Conservation (phyloP, 805 yeast species). For the Jamesozyma gamospora region DNA sequence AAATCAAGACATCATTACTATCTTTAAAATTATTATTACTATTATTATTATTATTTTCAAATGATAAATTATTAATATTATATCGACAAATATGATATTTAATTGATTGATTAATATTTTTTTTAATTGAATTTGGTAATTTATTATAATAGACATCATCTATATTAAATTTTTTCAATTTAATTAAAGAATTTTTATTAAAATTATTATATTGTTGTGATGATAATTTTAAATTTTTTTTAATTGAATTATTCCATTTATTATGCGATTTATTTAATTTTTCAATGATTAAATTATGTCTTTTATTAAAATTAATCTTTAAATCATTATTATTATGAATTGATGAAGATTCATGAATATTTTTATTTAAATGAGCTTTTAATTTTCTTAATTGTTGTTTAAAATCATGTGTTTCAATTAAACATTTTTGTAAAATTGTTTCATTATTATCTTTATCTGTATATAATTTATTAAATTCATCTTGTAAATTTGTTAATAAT, state of each 20-base stretch:
- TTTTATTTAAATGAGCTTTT: slow-evolving; percentile 34
- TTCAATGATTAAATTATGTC: slow-evolving; percentile 21
- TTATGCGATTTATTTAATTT: slow-evolving; percentile 23
- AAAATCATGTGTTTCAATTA: slow-evolving; percentile 28
- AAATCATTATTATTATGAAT: background rate
- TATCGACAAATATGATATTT: slow-evolving; percentile 39
- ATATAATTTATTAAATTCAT: slow-evolving; percentile 15
- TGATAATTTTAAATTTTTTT: slow-evolving; percentile 21
- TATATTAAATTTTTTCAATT: slow-evolving; percentile 26
- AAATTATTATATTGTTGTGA: slow-evolving; percentile 21
- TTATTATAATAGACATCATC: slow-evolving; percentile 29
- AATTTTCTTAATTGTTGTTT: slow-evolving; percentile 32
- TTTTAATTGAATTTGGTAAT: slow-evolving; percentile 16
- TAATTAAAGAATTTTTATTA: slow-evolving; percentile 21
- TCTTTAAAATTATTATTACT: too few species aligned
- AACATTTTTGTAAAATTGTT: slow-evolving; percentile 16
- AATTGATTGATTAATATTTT: slow-evolving; percentile 33
- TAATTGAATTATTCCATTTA: slow-evolving; percentile 25
- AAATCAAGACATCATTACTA: slow-evolving; percentile 17
- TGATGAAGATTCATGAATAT: slow-evolving; percentile 16
- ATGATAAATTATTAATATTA: slow-evolving; percentile 35
- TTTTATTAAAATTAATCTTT: slow-evolving; percentile 8
- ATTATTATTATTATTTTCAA: slow-evolving; percentile 4
- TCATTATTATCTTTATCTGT: slow-evolving; percentile 8
- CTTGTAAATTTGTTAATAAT: slow-evolving; percentile 12